Base-by-base conservation (phyloP, 2,329 filamentous ascomycete genomes). In the Dothistroma pini region DNA sequence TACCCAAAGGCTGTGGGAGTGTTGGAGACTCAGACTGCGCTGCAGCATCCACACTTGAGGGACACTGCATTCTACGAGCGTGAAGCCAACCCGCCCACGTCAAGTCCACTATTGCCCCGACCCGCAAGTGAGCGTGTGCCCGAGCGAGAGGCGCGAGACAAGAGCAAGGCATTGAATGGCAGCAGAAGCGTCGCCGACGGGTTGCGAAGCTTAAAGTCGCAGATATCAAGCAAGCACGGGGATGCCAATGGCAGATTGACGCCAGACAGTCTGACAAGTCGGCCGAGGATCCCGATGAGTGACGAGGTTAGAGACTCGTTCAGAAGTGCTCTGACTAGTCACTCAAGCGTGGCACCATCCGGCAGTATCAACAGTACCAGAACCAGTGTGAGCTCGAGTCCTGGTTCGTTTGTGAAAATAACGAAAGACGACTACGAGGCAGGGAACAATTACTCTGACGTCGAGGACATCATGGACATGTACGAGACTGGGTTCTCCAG, bases 331-430 rank as follows among this genome's bases (percentile, higher is more conserved):
- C 76, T 85, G 72, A 88, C 86, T 3, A 84, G 75, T 62, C 74
- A 80, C 58, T 87, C 85, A 16, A 87, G 84, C 69, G 75, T 81
- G 47, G 76, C 83, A 55, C 83, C 83, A 49, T 71, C 79, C 7
- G 83, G 84, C 57, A 75, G 79, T 12, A 84, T 83, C 64, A 83
- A 83, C n/a, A 96, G 91, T 1, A 90, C 93, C 71, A 84, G 90
- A 63, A 96, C 90, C 74, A 96, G 92, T 71, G 82, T 95, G 54
- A 75, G 88, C 65, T 95, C 91, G 3, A 85, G 86, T 62, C 89
- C 81, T 78, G 58, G 51, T 77, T 95, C 80, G 29, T 63, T 82
- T 81, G 75, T 91, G 58, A 88, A 90, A 75, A 86, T 74, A 52
- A 67, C 67, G 54, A 58, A 65, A 22, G 72, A 75, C 21, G 78